Evolutionary conservation across 768 basidiomycete species (phyloP).

Genomic region (Lentinus brumalis): DNA sequence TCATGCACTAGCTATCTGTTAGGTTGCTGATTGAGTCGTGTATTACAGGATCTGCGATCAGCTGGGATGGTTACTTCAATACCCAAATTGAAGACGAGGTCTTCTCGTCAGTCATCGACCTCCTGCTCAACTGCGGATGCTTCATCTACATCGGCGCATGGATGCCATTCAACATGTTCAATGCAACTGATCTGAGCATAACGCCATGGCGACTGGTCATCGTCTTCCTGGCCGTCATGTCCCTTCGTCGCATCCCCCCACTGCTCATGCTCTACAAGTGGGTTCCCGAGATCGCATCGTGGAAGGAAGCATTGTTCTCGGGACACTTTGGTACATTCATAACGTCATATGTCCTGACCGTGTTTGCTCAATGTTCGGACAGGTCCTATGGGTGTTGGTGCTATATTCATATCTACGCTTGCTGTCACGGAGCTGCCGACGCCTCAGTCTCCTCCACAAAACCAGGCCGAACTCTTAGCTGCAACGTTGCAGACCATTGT

Average conservation of each 20-base stretch:
- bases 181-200: constrained; percentile 57
- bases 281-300: constrained; percentile 84
- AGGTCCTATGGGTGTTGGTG: constrained; percentile 83
- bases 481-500: constrained; percentile 80
- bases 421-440: constrained; percentile 63
- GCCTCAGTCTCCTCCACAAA: constrained; percentile 59
- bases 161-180: constrained; percentile 67
- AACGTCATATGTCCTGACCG: background rate
- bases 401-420: constrained; percentile 84
- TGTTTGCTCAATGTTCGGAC: background rate
- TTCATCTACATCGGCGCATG: constrained; percentile 91
- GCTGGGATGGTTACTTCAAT: constrained; percentile 89
- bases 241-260: constrained; percentile 79
- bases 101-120: constrained; percentile 90
- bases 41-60: constrained; percentile 85
- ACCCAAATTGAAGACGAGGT: constrained; percentile 78
- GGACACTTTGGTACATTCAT: constrained; percentile 79
- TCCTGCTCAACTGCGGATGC: constrained; percentile 78
- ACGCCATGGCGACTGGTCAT: constrained; percentile 70
- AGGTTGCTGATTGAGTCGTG: background rate
- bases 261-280: constrained; percentile 77
- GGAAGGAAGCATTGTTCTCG: constrained; percentile 86
- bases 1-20: too few relatives aligned
- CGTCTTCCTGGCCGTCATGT: constrained; percentile 66
- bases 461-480: constrained; percentile 74